Conservation (phyloP, 805 yeast species). For the Monosporozyma siamensis region DNA sequence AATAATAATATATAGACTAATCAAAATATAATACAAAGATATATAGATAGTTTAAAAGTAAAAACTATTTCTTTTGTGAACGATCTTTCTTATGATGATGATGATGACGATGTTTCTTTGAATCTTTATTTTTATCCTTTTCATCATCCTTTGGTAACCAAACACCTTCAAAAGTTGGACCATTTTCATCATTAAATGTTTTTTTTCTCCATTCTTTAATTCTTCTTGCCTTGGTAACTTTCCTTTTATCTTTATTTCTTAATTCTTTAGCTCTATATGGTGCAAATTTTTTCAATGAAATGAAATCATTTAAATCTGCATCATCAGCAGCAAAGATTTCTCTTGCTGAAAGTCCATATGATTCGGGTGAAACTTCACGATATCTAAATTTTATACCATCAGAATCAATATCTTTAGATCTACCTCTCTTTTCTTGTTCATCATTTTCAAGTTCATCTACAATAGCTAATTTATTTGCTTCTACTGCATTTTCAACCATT, state of each 20-base stretch:
- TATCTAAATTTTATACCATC: constrained; percentile 51
- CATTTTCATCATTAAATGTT: constrained; percentile 58
- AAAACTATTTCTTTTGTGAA: background rate
- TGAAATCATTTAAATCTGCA: constrained; percentile 67
- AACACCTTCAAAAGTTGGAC: constrained; percentile 22
- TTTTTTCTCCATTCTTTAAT: constrained; percentile 84
- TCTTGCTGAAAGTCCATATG: constrained; percentile 74
- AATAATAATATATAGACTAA: constrained; percentile 1
- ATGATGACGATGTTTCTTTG: constrained; percentile 5
- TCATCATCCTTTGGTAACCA: constrained; percentile 16
- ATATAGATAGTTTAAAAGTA: too few species aligned
- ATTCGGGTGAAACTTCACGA: constrained; percentile 91
- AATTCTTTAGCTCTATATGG: constrained; percentile 77
- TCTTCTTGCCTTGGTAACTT: constrained; percentile 72
- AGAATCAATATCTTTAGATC: constrained; percentile 37
- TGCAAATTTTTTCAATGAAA: constrained; percentile 87
- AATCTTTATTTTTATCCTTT: constrained; percentile 7
- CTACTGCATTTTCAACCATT: constrained; percentile 71
- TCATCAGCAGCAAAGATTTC: constrained; percentile 91
- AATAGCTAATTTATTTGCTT: constrained; percentile 54
- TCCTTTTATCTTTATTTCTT: constrained; percentile 68
- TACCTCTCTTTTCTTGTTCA: constrained; percentile 45
- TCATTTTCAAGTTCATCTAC: constrained; percentile 51
- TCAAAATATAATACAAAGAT: background rate
- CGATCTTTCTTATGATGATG: constrained; percentile 4